Conservation (phyloP, 176 grass and related monocot genomes). For the Leersia perrieri region DNA sequence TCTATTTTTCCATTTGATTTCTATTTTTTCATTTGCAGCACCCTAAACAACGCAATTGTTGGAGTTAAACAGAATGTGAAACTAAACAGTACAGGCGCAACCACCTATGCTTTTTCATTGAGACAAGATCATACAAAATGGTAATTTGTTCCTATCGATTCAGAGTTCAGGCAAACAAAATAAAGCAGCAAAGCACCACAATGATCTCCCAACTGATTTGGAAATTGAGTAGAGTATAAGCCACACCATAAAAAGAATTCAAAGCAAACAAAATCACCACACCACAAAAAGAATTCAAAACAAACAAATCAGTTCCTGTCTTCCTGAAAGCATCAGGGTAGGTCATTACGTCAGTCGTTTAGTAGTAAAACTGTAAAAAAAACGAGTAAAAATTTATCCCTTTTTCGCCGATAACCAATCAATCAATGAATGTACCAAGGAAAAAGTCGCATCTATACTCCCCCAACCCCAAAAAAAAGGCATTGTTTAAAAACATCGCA, state of each 20-base stretch:
- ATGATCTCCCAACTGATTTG: not conserved
- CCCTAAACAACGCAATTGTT: not conserved
- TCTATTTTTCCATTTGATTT: not conserved
- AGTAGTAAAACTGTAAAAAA: not conserved
- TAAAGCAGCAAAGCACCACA: not conserved
- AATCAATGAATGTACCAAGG: not conserved
- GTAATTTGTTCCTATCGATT: not conserved
- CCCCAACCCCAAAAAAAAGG: too few relatives aligned
- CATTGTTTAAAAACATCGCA: too few relatives aligned
- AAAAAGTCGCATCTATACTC: constrained; percentile 15
- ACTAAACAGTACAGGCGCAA: not conserved
- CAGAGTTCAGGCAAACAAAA: not conserved
- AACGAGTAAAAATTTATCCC: constrained; percentile 2
- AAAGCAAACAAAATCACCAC: too few relatives aligned
- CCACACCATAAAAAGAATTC: not conserved
- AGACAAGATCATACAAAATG: not conserved
- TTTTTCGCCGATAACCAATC: not conserved
- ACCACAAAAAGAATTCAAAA: not conserved
- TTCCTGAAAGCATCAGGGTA: not conserved
- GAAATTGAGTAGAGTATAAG: not conserved
- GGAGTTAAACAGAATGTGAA: not conserved
- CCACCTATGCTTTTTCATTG: not conserved
- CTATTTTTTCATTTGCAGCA: too few relatives aligned
- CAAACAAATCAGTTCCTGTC: not conserved
- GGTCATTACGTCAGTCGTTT: not conserved